These are phyloP conservation scores for Exidia glandulosa DNA, from an alignment of 768 basidiomycete genomes.

Conservation along the genomic window DNA sequence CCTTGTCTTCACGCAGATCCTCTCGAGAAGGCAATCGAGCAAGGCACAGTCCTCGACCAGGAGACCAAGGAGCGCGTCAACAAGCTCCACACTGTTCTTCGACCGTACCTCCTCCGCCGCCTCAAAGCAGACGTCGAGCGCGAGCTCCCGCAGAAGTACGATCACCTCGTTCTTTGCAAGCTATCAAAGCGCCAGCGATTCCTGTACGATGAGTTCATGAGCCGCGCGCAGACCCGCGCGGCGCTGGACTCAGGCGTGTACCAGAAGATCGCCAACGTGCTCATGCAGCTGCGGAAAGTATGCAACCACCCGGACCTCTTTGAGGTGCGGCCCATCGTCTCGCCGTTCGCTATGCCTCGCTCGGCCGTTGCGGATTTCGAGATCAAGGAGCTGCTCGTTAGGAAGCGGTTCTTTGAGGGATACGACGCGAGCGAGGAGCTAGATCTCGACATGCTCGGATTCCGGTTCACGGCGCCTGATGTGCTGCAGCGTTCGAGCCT, in stretches of 20 bases:
- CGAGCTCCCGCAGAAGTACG: slow-evolving; percentile 86
- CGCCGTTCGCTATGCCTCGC: slow-evolving; percentile 61
- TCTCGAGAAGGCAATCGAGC: slow-evolving; percentile 87
- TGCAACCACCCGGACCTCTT: slow-evolving; percentile 92
- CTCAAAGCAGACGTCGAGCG: slow-evolving; percentile 97
- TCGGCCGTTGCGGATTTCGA: slow-evolving; percentile 71
- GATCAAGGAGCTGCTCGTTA: slow-evolving; percentile 79
- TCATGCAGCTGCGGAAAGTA: slow-evolving; percentile 97
- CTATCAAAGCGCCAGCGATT: slow-evolving; percentile 90
- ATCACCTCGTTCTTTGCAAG: slow-evolving; percentile 80
- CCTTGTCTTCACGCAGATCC: slow-evolving; percentile 46
- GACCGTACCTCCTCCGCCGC: slow-evolving; percentile 91
- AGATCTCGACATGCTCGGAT: slow-evolving; percentile 52
- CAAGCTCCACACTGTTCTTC: slow-evolving; percentile 88
- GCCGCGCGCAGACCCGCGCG: slow-evolving; percentile 69
- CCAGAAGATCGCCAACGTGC: slow-evolving; percentile 83
- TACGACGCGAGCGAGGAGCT: slow-evolving; percentile 34
- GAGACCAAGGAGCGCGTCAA: slow-evolving; percentile 76
- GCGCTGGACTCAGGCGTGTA: slow-evolving; percentile 79
- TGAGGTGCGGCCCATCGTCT: slow-evolving; percentile 76
- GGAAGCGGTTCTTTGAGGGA: slow-evolving; percentile 55
- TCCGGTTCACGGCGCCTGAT: slow-evolving; percentile 51
- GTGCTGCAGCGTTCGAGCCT: slow-evolving; percentile 12
- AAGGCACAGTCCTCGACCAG: slow-evolving; percentile 62
- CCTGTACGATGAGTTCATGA: slow-evolving; percentile 94